Base-by-base conservation (phyloP, 1,139 yeast species). In the Geotrichum bryndzae region DNA sequence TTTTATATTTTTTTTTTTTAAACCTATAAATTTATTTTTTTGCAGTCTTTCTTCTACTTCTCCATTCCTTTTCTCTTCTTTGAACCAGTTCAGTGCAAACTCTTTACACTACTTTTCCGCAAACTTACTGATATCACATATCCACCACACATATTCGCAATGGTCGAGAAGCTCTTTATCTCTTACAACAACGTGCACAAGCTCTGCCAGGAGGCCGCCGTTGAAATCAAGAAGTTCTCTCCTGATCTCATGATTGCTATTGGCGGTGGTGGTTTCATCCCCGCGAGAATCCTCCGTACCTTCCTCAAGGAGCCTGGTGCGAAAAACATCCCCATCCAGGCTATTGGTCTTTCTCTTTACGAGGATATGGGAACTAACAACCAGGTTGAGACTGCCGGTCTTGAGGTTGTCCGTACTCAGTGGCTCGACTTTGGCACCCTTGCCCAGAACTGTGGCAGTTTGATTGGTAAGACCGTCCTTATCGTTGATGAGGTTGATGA, bases 401-500 rank as follows among this genome's bases (percentile, higher is more conserved):
- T 88, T 63, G 88, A 89, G 72, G 97, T 92, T 54, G 87, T 90
- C 55, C 86, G 97, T 77, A 89, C 96, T 59, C 98, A 92, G 77
- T 92, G 98, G 98, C 84, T 92, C 62, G 97, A 92, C 76, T 91
- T 90, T 76, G 77, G 80, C 57, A 75, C 82, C 18, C 73, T 83
- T 58, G 79, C 80, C 61, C 79, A 82, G 70, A 87, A 85, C 72
- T 82, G 86, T 59, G 74, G 83, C 58, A 85, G 85, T 64, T 81
- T 90, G 68, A 87, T 90, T 59, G 96, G 96, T 68, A 90, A 90
- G 76, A 87, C 84, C 71, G 80, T 90, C 50, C 79, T 90, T 72
- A 88, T 91, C 71, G 94, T 91, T 64, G 97, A 91, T 73, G 97
- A 91, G 76, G 97, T 91, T 56, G 97, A 91, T 75, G 97, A 91